These are phyloP conservation scores for Penicillium desertorum DNA, from an alignment of 495 filamentous ascomycete species.

Conservation along the genomic window DNA sequence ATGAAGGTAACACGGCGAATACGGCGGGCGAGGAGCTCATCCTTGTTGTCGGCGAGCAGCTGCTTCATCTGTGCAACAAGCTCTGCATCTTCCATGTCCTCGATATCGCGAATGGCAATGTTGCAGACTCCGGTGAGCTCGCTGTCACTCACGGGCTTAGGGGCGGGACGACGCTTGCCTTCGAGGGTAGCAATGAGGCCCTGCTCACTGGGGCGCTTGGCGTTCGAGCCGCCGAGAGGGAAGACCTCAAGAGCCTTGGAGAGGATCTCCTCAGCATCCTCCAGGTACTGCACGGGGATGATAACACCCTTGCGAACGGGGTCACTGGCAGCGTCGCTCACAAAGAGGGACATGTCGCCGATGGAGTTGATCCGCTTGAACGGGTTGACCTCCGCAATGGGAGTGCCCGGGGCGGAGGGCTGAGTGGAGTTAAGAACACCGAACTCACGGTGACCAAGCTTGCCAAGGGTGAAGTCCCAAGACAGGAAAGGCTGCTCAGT, in stretches of 20 bases:
- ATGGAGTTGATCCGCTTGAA: conserved; percentile 88
- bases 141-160: conserved; percentile 56
- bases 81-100: conserved; percentile 81
- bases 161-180: conserved; percentile 63
- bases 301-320: conserved; percentile 91
- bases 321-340: conserved; percentile 59
- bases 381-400: conserved; percentile 57
- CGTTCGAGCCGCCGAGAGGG: conserved; percentile 53
- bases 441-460: conserved; percentile 86
- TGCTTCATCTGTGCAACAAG: conserved; percentile 70
- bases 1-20: conserved; percentile 94
- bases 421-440: conserved; percentile 71
- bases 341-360: conserved; percentile 87
- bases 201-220: conserved; percentile 37
- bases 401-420: conserved; percentile 85
- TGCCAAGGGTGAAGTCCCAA: conserved; percentile 94
- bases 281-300: conserved; percentile 85
- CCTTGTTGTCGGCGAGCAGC: conserved; percentile 77
- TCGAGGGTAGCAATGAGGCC: conserved; percentile 70
- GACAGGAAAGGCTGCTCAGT: conserved; percentile 77
- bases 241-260: conserved; percentile 79
- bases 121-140: conserved; percentile 90
- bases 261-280: conserved; percentile 87
- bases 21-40: conserved; percentile 74
- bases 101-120: conserved; percentile 85